Conservation (phyloP, 2,329 filamentous ascomycete species). For the Aspergillus tubingensis region DNA sequence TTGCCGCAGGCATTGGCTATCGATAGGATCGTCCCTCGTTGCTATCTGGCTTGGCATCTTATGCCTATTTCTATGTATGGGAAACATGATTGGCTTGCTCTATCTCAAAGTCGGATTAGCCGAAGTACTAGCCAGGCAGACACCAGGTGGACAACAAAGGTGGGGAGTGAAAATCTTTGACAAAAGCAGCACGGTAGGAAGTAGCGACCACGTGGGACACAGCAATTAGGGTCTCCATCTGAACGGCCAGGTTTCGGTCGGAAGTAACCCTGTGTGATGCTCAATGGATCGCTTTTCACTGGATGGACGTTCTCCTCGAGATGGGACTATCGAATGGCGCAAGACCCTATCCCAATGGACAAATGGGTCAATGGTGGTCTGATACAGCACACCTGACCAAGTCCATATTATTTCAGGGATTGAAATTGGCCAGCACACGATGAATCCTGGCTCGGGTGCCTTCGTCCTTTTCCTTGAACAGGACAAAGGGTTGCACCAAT, state of each 20-base stretch:
- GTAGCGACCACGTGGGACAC: neutral
- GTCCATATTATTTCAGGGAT: neutral
- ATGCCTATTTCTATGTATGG: neutral
- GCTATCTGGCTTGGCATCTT: neutral
- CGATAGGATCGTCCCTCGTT: too few relatives aligned
- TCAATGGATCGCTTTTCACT: neutral
- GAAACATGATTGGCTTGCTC: neutral
- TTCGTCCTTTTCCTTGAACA: too few relatives aligned
- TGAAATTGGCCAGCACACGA: too few relatives aligned
- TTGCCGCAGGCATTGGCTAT: too few relatives aligned
- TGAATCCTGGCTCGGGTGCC: too few relatives aligned
- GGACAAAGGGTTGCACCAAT: too few relatives aligned
- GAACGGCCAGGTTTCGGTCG: neutral
- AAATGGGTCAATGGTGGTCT: neutral
- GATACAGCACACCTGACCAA: neutral
- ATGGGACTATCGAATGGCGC: neutral
- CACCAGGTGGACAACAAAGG: neutral
- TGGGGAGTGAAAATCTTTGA: neutral
- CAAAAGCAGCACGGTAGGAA: neutral
- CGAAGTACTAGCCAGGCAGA: too few relatives aligned
- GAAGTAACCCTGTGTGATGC: neutral
- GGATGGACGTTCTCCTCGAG: neutral
- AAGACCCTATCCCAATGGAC: neutral
- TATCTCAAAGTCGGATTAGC: neutral
- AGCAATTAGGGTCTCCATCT: neutral